Conservation (phyloP, 2,329 filamentous ascomycete species). For the Diaporthe sp. region DNA sequence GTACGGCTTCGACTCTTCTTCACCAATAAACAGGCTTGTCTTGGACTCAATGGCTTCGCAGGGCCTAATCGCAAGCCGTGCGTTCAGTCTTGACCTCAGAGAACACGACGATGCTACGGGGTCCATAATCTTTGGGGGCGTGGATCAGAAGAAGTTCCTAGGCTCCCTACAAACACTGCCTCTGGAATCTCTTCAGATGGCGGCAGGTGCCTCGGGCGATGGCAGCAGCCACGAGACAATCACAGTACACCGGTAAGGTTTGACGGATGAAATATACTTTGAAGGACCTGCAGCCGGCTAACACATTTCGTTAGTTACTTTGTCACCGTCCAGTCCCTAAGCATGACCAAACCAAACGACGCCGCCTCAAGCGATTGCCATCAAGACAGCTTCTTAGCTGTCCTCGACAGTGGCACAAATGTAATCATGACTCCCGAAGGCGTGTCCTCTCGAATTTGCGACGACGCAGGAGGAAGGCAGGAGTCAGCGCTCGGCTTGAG, state of each 20-base stretch:
- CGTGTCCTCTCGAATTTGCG: conserved; percentile 50
- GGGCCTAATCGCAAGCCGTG: conserved; percentile 31
- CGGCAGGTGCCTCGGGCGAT: not conserved
- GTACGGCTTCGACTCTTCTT: not conserved
- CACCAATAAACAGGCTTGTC: conserved; percentile 1
- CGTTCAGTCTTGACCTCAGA: conserved; percentile 33
- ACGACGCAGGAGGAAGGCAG: conserved; percentile 30
- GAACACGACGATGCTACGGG: conserved; percentile 24
- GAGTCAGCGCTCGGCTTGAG: too few species aligned
- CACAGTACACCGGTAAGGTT: not conserved
- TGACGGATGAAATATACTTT: not conserved
- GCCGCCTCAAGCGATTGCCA: conserved; percentile 20
- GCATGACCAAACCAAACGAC: conserved; percentile 31
- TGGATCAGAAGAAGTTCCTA: conserved; percentile 37
- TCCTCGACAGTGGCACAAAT: conserved; percentile 68
- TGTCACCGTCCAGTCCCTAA: conserved; percentile 41
- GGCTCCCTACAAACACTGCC: conserved; percentile 40
- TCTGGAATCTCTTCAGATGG: conserved; percentile 26
- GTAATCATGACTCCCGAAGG: conserved; percentile 65
- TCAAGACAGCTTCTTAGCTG: conserved; percentile 51
- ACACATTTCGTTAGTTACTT: conserved; percentile 27
- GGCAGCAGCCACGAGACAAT: not conserved
- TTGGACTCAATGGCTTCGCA: conserved; percentile 34
- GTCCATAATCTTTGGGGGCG: conserved; percentile 36
- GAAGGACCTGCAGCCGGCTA: not conserved